Conservation (phyloP, 768 basidiomycete species). For the Boletus speciosus region DNA sequence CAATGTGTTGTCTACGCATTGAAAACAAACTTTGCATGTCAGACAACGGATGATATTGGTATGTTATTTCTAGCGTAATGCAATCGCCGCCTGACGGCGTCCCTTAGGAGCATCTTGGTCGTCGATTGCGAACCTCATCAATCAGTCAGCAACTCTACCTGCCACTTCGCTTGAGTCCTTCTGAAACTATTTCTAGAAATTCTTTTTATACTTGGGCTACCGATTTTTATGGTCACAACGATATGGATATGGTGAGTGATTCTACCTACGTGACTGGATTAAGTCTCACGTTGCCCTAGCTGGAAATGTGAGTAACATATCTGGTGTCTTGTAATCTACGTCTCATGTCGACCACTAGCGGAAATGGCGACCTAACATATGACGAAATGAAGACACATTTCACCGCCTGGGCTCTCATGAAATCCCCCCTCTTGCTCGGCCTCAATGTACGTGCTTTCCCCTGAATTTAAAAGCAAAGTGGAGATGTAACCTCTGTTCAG, state of each 20-base stretch:
- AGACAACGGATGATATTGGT: slow-evolving; percentile 55
- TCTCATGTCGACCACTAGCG: slow-evolving; percentile 34
- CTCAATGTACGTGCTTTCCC: slow-evolving; percentile 43
- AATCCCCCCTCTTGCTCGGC: slow-evolving; percentile 62
- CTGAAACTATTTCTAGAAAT: slow-evolving; percentile 41
- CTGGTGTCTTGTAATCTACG: not conserved
- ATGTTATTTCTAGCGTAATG: not conserved
- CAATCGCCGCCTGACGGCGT: not conserved
- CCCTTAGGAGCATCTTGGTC: slow-evolving; percentile 44
- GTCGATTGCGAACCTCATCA: slow-evolving; percentile 50
- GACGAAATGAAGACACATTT: slow-evolving; percentile 70
- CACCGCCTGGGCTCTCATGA: slow-evolving; percentile 71
- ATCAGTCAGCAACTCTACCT: slow-evolving; percentile 37
- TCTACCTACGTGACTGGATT: slow-evolving; percentile 2
- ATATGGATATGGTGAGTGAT: slow-evolving; percentile 58
- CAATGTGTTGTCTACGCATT: not conserved
- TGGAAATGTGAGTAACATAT: slow-evolving; percentile 46
- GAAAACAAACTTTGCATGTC: not conserved
- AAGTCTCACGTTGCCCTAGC: slow-evolving; percentile 29
- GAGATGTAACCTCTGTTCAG: slow-evolving; percentile 26
- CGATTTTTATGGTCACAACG: slow-evolving; percentile 67
- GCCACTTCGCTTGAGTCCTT: not conserved
- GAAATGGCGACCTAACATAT: slow-evolving; percentile 57
- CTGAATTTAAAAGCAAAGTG: slow-evolving; percentile 1
- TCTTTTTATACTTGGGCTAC: slow-evolving; percentile 61